phyloP scores from a whole-genome alignment of 805 yeast species.

The Blastobotrys robertii region DNA sequence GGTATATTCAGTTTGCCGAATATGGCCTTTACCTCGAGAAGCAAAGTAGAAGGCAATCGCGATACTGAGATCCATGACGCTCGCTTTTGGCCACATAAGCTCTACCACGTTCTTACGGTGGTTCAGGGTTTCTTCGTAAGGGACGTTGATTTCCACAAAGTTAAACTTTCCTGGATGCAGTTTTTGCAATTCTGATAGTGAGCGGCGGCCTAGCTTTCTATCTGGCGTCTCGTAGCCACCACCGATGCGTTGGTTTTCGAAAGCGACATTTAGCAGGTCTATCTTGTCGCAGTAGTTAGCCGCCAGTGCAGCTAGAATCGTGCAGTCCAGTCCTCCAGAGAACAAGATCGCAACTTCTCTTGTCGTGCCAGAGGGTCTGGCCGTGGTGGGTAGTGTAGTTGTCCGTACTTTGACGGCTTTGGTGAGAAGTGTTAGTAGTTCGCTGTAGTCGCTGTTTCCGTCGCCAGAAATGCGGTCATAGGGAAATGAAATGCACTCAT shows the following conservation, averaged over 20 bases:
- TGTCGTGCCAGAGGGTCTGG: background rate
- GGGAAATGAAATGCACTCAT: too few species aligned
- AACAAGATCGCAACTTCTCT: conserved; percentile 52
- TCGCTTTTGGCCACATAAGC: conserved; percentile 72
- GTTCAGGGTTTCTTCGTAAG: conserved; percentile 52
- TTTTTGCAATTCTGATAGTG: conserved; percentile 43
- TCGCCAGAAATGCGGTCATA: too few species aligned
- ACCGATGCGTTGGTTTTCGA: conserved; percentile 77
- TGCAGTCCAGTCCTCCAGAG: conserved; percentile 94
- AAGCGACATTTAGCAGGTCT: conserved; percentile 86
- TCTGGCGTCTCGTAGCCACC: conserved; percentile 65
- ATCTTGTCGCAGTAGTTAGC: conserved; percentile 26
- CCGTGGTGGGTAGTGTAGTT: background rate
- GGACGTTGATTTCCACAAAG: conserved; percentile 62
- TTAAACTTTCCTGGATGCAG: conserved; percentile 34
- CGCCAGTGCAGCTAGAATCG: conserved; percentile 50
- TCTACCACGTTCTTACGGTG: conserved; percentile 44
- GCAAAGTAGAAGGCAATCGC: conserved; percentile 96
- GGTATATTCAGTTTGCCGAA: conserved; percentile 27
- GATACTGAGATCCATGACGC: conserved; percentile 93
- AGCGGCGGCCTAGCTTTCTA: conserved; percentile 57
- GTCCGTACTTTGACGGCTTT: too few species aligned
- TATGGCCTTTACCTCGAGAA: conserved; percentile 43
- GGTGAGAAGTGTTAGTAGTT: too few species aligned
- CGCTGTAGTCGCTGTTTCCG: too few species aligned